A percentile compares a stretch with the other conserved stretches of the same genome.
Conservation (phyloP, 139 green algal species). For the Tetradesmus obliquus region DNA sequence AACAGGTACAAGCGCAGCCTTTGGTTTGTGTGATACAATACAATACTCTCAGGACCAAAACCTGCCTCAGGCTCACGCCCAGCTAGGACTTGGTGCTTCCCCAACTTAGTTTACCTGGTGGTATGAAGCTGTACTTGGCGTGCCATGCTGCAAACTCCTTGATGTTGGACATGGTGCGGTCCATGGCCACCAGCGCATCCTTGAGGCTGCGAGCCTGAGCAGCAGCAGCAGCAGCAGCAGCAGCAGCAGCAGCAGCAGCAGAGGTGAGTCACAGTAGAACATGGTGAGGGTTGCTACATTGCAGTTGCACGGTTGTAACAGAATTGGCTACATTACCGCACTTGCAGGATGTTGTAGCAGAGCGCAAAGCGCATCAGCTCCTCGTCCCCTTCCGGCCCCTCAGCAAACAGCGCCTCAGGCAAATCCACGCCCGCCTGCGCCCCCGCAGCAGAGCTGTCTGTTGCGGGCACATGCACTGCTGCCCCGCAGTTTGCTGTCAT, state of each 20-base stretch:
- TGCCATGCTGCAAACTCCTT: slow-evolving; percentile 38
- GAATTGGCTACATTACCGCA: not conserved
- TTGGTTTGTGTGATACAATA: too few relatives aligned
- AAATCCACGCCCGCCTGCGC: not conserved
- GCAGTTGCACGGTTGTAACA: not conserved
- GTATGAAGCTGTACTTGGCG: slow-evolving; percentile 38
- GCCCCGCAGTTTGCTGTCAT: too few relatives aligned
- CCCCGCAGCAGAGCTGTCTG: too few relatives aligned
- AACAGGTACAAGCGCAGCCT: too few relatives aligned
- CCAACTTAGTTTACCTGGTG: not conserved
- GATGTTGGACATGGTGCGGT: slow-evolving; percentile 37
- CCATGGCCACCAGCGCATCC: slow-evolving; percentile 48
- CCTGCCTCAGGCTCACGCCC: too few relatives aligned
- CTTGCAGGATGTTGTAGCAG: slow-evolving; percentile 45
- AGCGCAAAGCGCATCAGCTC: slow-evolving; percentile 47
- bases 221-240: not conserved
- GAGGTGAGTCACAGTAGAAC: not conserved
- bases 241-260: slow-evolving; percentile 3
- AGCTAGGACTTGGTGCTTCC: too few relatives aligned
- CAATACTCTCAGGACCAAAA: too few relatives aligned
- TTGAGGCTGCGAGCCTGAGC: slow-evolving; percentile 43
- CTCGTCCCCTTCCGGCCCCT: not conserved
- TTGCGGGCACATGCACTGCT: too few relatives aligned
- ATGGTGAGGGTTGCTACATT: not conserved
- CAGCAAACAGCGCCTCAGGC: slow-evolving; percentile 24